A percentile compares a stretch with the other conserved stretches of the same genome.
phyloP scores from a whole-genome alignment of 108 stramenopile genomes.

The Cyclotella kingstonii region DNA sequence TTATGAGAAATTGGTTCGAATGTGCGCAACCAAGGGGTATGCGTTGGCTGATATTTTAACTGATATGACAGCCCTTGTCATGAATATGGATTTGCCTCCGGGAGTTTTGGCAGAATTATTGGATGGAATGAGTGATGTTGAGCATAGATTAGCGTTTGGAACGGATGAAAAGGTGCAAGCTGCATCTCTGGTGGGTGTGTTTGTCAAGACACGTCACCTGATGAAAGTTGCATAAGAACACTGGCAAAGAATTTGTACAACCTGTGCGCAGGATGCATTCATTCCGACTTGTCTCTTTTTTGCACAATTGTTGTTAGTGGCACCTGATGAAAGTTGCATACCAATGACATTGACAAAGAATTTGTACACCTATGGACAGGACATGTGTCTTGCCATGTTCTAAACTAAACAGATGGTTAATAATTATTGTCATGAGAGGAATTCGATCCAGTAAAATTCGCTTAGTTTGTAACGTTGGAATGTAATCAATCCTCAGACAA shows the following conservation, averaged over 20 bases:
- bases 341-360: background rate
- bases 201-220: constrained; percentile 63
- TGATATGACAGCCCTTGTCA: constrained; percentile 53
- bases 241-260: no score
- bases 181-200: constrained; percentile 77
- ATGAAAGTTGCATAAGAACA: constrained; percentile 38
- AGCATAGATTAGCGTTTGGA: constrained; percentile 76
- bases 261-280: background rate
- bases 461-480: no score
- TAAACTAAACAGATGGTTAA: no score
- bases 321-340: background rate
- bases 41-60: constrained; percentile 75
- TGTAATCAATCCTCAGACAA: no score
- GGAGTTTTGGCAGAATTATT: constrained; percentile 61
- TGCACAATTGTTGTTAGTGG: background rate
- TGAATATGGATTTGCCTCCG: constrained; percentile 54
- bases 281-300: background rate
- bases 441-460: no score
- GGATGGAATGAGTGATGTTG: constrained; percentile 80
- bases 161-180: constrained; percentile 79
- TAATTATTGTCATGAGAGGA: no score
- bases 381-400: no score
- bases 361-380: no score
- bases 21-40: constrained; percentile 76
- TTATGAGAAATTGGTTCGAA: constrained; percentile 44